Percentiles rank a stretch among this genome's conserved stretches.
Evolutionary conservation across 352 stramenopile species (phyloP).

Genomic region (Peronospora farinosa): DNA sequence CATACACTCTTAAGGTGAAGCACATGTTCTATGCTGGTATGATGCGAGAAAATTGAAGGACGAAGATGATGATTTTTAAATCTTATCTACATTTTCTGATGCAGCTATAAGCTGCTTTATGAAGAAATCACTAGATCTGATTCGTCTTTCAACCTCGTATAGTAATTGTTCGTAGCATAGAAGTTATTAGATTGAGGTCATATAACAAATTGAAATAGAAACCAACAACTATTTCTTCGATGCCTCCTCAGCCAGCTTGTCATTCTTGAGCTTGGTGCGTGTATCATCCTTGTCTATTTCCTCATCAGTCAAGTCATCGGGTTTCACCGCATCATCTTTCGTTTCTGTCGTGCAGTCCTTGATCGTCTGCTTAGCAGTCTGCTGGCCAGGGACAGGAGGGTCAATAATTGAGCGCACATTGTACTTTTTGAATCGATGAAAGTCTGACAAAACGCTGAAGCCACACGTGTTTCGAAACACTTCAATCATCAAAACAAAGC

Average conservation of each 20-base stretch:
- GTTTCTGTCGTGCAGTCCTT: slow-evolving; percentile 17
- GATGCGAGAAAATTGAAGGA: slow-evolving; percentile 16
- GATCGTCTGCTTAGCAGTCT: slow-evolving; percentile 22
- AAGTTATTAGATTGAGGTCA: neutral
- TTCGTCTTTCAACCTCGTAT: slow-evolving; percentile 22
- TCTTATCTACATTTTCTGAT: slow-evolving; percentile 72
- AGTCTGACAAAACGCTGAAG: slow-evolving; percentile 66
- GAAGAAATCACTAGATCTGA: slow-evolving; percentile 27
- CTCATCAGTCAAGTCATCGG: neutral
- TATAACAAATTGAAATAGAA: slow-evolving; percentile 4
- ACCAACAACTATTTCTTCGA: slow-evolving; percentile 9
- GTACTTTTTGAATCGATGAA: slow-evolving; percentile 69
- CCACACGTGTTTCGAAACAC: slow-evolving; percentile 74
- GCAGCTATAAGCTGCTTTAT: slow-evolving; percentile 17
- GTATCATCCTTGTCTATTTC: slow-evolving; percentile 10
- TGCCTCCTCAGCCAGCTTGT: slow-evolving; percentile 9
- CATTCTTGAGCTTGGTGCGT: neutral
- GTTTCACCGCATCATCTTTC: slow-evolving; percentile 8
- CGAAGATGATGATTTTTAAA: slow-evolving; percentile 64
- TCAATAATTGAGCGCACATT: slow-evolving; percentile 75
- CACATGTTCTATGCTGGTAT: slow-evolving; percentile 2
- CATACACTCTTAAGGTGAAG: slow-evolving; percentile 5
- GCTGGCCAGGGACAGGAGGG: slow-evolving; percentile 36
- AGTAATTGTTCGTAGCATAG: neutral
- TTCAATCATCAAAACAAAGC: slow-evolving; percentile 60